Evolutionary conservation across 345 rosid species (phyloP).

Genomic region (Hevea brasiliensis): DNA sequence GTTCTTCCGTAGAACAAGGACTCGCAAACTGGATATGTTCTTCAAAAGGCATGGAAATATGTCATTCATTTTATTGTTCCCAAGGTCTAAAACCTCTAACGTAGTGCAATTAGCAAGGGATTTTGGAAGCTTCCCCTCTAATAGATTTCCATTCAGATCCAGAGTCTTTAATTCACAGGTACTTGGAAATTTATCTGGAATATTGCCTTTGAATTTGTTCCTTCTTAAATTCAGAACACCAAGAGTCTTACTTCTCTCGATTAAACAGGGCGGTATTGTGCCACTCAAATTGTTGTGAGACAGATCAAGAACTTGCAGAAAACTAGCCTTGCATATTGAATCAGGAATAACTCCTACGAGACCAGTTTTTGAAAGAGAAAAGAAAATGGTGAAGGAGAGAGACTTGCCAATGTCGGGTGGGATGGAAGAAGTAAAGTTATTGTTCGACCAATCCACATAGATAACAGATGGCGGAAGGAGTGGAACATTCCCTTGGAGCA

Average conservation of each 20-base stretch:
- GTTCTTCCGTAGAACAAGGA: too few species aligned
- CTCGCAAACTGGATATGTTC: too few species aligned
- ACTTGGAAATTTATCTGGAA: too few species aligned
- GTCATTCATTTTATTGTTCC: too few species aligned
- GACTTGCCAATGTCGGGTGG: constrained; percentile 23
- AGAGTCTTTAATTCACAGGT: too few species aligned
- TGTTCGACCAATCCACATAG: constrained; percentile 37
- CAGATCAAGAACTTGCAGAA: constrained; percentile 30
- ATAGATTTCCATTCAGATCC: too few species aligned
- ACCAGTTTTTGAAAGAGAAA: constrained; percentile 37
- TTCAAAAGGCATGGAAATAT: too few species aligned
- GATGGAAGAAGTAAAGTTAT: constrained; percentile 26
- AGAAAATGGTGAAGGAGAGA: constrained; percentile 1
- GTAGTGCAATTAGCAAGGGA: too few species aligned
- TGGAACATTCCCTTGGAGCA: constrained; percentile 33
- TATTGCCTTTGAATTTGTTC: constrained; percentile 23
- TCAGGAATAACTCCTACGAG: constrained; percentile 36
- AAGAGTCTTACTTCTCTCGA: neutral
- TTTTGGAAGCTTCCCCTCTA: too few species aligned
- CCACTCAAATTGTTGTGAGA: constrained; percentile 45
- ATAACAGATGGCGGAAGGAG: neutral
- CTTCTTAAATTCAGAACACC: constrained; percentile 36
- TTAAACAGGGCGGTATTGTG: constrained; percentile 25
- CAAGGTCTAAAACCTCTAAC: too few species aligned
- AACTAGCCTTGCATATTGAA: constrained; percentile 29